Evolutionary conservation across 106 monocot genomes (phyloP).

Genomic region (Narthecium ossifragum): DNA sequence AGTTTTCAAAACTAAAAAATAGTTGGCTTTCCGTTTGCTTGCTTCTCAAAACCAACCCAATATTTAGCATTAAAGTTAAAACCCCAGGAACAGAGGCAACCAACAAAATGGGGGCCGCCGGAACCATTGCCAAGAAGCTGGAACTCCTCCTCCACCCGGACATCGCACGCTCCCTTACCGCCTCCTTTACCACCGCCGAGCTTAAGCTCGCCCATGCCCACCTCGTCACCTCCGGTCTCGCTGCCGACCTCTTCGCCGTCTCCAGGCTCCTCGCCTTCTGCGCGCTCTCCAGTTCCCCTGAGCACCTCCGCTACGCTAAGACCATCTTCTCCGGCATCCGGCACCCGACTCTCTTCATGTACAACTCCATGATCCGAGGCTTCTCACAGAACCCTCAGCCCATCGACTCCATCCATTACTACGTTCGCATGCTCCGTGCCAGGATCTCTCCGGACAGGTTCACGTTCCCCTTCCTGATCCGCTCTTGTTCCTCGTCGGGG

Average conservation of each 20-base stretch:
- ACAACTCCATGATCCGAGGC: slow-evolving; percentile 73
- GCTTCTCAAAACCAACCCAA: too few species aligned
- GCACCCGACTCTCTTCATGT: slow-evolving; percentile 35
- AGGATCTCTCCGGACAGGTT: slow-evolving; percentile 35
- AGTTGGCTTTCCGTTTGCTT: too few species aligned
- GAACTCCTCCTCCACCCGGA: slow-evolving; percentile 39
- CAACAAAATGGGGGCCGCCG: not conserved
- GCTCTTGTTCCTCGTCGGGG: slow-evolving; percentile 16
- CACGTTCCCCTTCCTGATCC: slow-evolving; percentile 61
- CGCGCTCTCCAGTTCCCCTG: slow-evolving; percentile 16
- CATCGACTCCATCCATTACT: slow-evolving; percentile 18
- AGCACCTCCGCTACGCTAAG: slow-evolving; percentile 20
- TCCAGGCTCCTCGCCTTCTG: slow-evolving; percentile 46
- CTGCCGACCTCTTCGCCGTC: slow-evolving; percentile 33
- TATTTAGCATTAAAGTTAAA: too few species aligned
- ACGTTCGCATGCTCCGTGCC: slow-evolving; percentile 26
- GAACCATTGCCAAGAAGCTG: slow-evolving; percentile 16
- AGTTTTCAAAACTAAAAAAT: too few species aligned
- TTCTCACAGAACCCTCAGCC: slow-evolving; percentile 26
- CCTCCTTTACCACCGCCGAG: slow-evolving; percentile 29
- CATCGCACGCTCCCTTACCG: slow-evolving; percentile 32
- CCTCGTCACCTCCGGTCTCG: slow-evolving; percentile 30
- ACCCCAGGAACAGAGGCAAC: slow-evolving; percentile 18
- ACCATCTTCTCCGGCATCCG: slow-evolving; percentile 31
- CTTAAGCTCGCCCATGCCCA: slow-evolving; percentile 41